phyloP scores from a whole-genome alignment of 2,329 filamentous ascomycete species.

The Fusarium sp. region DNA sequence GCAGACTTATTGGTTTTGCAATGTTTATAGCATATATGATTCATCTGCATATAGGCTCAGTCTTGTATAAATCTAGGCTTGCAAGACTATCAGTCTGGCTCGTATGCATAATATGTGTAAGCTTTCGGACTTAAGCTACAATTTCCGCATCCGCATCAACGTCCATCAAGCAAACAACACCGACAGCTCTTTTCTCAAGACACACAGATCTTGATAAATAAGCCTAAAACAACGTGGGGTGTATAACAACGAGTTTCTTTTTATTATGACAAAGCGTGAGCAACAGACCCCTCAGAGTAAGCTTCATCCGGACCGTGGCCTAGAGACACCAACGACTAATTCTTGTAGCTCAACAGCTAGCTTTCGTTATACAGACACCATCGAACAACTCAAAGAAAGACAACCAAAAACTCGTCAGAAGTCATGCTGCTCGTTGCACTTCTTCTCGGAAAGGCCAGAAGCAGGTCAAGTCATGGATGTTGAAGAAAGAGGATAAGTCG shows the following conservation, averaged over 20 bases:
- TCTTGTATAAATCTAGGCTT: too few relatives aligned
- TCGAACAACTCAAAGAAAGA: neutral
- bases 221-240: neutral
- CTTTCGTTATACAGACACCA: constrained; percentile 26
- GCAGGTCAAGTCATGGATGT: constrained; percentile 32
- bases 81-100: too few relatives aligned
- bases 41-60: neutral
- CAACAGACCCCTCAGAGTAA: neutral
- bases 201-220: too few relatives aligned
- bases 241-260: fast-evolving
- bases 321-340: neutral
- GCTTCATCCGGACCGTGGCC: fast-evolving
- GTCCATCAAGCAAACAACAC: too few relatives aligned
- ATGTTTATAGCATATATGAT: too few relatives aligned
- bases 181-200: neutral
- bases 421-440: constrained; percentile 17
- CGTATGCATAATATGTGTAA: neutral
- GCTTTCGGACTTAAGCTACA: neutral
- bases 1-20: neutral
- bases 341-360: neutral
- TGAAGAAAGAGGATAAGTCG: neutral
- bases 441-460: neutral
- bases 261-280: neutral
- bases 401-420: constrained; percentile 11
- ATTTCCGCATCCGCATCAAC: neutral